Evolutionary conservation across 371 early-diverging fungal species (phyloP).

Genomic region (Nematocida parisii): DNA sequence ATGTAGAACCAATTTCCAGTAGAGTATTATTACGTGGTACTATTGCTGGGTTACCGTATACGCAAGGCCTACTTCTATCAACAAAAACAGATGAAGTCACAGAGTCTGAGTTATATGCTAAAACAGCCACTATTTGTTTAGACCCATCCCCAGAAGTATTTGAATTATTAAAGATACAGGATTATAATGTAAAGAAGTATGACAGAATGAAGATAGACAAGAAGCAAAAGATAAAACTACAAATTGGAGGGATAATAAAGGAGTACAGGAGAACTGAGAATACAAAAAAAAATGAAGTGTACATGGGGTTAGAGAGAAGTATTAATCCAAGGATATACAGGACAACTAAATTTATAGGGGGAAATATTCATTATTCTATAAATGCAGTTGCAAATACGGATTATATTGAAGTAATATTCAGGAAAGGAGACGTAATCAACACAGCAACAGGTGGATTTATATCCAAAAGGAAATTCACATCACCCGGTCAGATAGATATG

Average conservation of each 20-base stretch:
- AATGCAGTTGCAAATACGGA: conserved; percentile 48
- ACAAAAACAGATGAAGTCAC: conserved; percentile 34
- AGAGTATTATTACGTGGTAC: conserved; percentile 36
- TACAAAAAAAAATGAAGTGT: conserved; percentile 30
- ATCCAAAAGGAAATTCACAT: conserved; percentile 45
- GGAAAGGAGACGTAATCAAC: conserved; percentile 50
- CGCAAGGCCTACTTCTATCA: conserved; percentile 23
- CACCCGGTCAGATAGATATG: conserved; percentile 43
- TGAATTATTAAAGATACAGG: conserved; percentile 45
- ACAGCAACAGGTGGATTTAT: conserved; percentile 53
- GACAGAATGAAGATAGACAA: conserved; percentile 29
- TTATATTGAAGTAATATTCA: conserved; percentile 49
- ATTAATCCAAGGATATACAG: conserved; percentile 31
- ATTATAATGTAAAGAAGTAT: conserved; percentile 41
- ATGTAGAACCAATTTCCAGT: conserved; percentile 2
- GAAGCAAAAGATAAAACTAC: conserved; percentile 38
- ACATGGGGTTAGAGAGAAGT: conserved; percentile 28
- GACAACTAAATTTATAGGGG: conserved; percentile 45
- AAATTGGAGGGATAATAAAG: conserved; percentile 33
- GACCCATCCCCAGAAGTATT: conserved; percentile 52
- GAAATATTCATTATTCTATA: conserved; percentile 46
- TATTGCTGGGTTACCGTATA: conserved; percentile 25
- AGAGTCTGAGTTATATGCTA: conserved; percentile 24
- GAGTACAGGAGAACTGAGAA: conserved; percentile 38
- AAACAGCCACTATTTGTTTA: conserved; percentile 37